Evolutionary conservation across 192 early-diverging fungal genomes (phyloP), one percentile per base, ranked within the genome.

Genomic region (Linnemannia elongata): DNA sequence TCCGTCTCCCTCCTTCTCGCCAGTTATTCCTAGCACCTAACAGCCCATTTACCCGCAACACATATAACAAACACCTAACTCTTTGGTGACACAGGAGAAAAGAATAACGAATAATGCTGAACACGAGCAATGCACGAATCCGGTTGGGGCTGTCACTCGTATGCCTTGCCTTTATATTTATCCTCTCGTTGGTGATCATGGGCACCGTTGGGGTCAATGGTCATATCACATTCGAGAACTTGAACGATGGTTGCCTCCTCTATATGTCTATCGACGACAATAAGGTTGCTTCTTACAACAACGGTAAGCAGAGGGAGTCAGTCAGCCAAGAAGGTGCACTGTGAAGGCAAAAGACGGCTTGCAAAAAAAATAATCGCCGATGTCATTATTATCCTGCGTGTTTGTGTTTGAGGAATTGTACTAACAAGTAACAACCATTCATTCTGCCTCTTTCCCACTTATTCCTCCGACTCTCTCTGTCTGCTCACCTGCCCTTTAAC

Each of bases 151-250:
- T 74, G 10, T 54, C 70, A 17, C n/a, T 54, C 6, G 22, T n/a
- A 18, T 75, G 47, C 24, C 69, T 81, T 35, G 20, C 72, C n/a
- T 1, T 33, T 45, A 35, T 78, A 17, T 70, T 81, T 60, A 12
- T 87, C 10, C 71, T 81, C 22, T 55, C 79, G 0, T 24, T 81
- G 69, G 45, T 87, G 49, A 81, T 87, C 41, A 87, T 87, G 84
- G 84, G 84, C 63, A 70, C 69, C 47, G 49, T 81, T 6, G 84
- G 79, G n/a, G 33, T 87, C 41, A 78, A 75, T 22, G 78, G 84
- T 33, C 60, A 74, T 42, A 54, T 63, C 41, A 60, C 57, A 2
- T 75, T 73, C 39, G 30, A 38, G 35, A 70, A 27, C n/a, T 10
- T 47, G 18, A 72, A 73, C 47, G 75, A 54, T 5, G 84, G 75